Evolutionary conservation across 352 stramenopile genomes (phyloP).

Genomic region (Phytophthora sojae): DNA sequence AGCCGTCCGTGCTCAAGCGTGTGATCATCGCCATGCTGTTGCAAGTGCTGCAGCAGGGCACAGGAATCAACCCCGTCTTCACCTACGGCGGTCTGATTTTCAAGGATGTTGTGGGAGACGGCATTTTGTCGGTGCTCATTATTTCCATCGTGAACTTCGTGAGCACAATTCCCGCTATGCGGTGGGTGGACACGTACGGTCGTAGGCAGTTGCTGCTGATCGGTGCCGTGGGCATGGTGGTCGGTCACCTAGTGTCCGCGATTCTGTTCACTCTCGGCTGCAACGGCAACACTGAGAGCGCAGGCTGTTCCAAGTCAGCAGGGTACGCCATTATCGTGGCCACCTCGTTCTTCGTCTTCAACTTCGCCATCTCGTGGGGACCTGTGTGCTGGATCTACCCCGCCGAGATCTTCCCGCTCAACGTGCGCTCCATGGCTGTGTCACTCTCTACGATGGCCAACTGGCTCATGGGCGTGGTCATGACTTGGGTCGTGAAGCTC

Average conservation of each 20-base stretch:
- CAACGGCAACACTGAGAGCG: slow-evolving; percentile 45
- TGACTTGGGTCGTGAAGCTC: slow-evolving; percentile 61
- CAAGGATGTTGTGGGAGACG: slow-evolving; percentile 52
- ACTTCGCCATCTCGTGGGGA: slow-evolving; percentile 49
- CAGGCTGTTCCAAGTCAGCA: slow-evolving; percentile 40
- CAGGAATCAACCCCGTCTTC: slow-evolving; percentile 61
- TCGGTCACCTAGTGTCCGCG: slow-evolving; percentile 49
- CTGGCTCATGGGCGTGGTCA: slow-evolving; percentile 57
- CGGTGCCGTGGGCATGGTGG: slow-evolving; percentile 50
- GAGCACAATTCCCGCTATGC: slow-evolving; percentile 58
- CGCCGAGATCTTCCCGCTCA: slow-evolving; percentile 47
- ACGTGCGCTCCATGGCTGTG: slow-evolving; percentile 53
- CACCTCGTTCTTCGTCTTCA: slow-evolving; percentile 54
- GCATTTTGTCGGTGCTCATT: slow-evolving; percentile 55
- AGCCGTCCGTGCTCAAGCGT: slow-evolving; percentile 48
- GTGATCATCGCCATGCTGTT: slow-evolving; percentile 55
- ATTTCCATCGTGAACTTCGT: slow-evolving; percentile 59
- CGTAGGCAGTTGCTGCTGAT: slow-evolving; percentile 51
- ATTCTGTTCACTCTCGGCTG: slow-evolving; percentile 53
- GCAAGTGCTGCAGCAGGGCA: slow-evolving; percentile 58
- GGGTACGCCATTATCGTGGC: slow-evolving; percentile 54
- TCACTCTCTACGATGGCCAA: slow-evolving; percentile 60
- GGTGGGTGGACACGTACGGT: slow-evolving; percentile 53
- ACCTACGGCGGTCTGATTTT: slow-evolving; percentile 60
- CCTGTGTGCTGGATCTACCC: slow-evolving; percentile 54